Evolutionary conservation across 306 rosid genomes (phyloP).

Genomic region (cucumber (Cucumis sativus)): Cucumber_9930_V3 NC_026659.2:29075501-29076000

Average conservation of each 20-base stretch:
- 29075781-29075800: background rate
- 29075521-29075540: no score
- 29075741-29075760: background rate
- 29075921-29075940: background rate
- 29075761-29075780: background rate
- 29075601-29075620: background rate
- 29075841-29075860: background rate
- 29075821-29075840: background rate
- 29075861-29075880: background rate
- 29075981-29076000: background rate
- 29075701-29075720: background rate
- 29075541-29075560: background rate
- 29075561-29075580: slow-evolving; percentile 24
- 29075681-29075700: background rate
- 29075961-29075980: background rate
- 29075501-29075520: no score
- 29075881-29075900: background rate
- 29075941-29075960: background rate
- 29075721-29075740: background rate
- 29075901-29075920: background rate
- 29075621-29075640: slow-evolving; percentile 1
- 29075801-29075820: background rate
- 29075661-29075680: background rate
- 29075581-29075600: slow-evolving; percentile 66
- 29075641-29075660: background rate